phyloP scores from a whole-genome alignment of 306 rosid species.

The peach (Prunus persica) region Prunus_persica_NCBIv2 NC_034014.1:18341501-18342000 shows the following conservation, averaged over 20 bases:
- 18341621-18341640: slow-evolving; percentile 3
- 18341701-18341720: slow-evolving; percentile 30
- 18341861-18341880: slow-evolving; percentile 34
- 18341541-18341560: slow-evolving; percentile 42
- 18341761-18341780: slow-evolving; percentile 34
- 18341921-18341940: slow-evolving; percentile 22
- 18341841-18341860: slow-evolving; percentile 33
- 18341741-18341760: slow-evolving; percentile 33
- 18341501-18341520: slow-evolving; percentile 43
- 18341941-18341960: slow-evolving; percentile 25
- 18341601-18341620: slow-evolving; percentile 1
- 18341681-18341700: slow-evolving; percentile 7
- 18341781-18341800: slow-evolving; percentile 46
- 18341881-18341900: slow-evolving; percentile 27
- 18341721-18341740: slow-evolving; percentile 36
- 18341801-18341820: slow-evolving; percentile 24
- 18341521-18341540: slow-evolving; percentile 41
- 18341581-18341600: slow-evolving; percentile 1
- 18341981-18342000: slow-evolving; percentile 10
- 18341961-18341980: slow-evolving; percentile 27
- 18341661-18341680: slow-evolving; percentile 5
- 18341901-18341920: slow-evolving; percentile 31
- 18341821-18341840: slow-evolving; percentile 33
- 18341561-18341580: slow-evolving; percentile 33
- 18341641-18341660: slow-evolving; percentile 15